Evolutionary conservation across 2,329 filamentous ascomycete genomes (phyloP), one percentile per base, ranked within the genome.

Genomic region (Graphiopsis chlorocephala): DNA sequence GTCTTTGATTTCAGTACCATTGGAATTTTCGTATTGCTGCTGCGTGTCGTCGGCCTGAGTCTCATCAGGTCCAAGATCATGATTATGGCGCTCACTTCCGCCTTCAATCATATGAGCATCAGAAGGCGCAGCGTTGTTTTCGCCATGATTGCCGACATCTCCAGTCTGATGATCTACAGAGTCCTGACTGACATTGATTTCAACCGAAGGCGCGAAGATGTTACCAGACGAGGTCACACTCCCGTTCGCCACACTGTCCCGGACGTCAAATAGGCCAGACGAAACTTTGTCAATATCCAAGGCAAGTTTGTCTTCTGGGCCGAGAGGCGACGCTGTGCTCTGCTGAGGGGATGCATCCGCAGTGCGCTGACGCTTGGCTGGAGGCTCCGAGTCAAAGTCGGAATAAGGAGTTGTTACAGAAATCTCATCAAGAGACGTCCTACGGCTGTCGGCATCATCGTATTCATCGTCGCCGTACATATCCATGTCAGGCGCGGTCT

Each of bases 401-500:
- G 59, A 62, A 29, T 53, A 42, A 8, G 59, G 59, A 3, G 59
- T 62, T 20, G 31, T 38, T 17, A 62, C 48, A 26, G 59, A 62
- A 25, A 52, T 52, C 23, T 62, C 59, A 55, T 62, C 59, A n/a
- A 53, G 23, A 17, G 59, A 62, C 12, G 59, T 62, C 48, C 59
- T n/a, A 50, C 59, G 59, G 53, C 59, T 62, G 14, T 62, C 59
- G 11, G 47, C 48, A 15, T 62, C 47, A 53, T 62, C 59, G 17
- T 62, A 62, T 23, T 62, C 59, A 55, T 62, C 59, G 20, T 62
- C 59, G 25, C 47, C 28, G 50, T 62, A 53, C 31, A 53, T 62
- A 5, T 55, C 59, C 59, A 45, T 53, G 29, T 53, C 59, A 31
- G 59, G 47, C 20, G 23, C 33, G 23, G n/a, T 29, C 28, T 64